phyloP scores from a whole-genome alignment of 2,329 filamentous ascomycete genomes.

The Camillea tinctor region DNA sequence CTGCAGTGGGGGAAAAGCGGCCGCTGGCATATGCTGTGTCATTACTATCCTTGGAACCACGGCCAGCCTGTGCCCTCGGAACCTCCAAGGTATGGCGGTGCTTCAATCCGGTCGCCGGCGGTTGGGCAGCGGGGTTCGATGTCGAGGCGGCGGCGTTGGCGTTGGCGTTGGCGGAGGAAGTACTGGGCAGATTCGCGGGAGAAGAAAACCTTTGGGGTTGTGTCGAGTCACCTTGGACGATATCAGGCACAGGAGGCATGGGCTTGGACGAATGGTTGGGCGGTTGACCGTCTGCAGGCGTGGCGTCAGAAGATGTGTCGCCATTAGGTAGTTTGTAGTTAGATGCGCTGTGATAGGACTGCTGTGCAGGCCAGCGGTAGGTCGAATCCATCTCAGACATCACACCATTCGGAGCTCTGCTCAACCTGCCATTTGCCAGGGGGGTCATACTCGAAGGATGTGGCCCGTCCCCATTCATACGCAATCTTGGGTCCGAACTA shows the following conservation, averaged over 20 bases:
- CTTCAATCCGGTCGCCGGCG: constrained; percentile 60
- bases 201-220: constrained; percentile 61
- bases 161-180: no score
- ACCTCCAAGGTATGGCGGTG: constrained; percentile 90
- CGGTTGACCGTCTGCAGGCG: constrained; percentile 19
- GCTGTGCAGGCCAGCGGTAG: constrained; percentile 25
- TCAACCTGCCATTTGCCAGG: constrained; percentile 54
- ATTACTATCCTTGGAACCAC: constrained; percentile 70
- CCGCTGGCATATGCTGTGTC: constrained; percentile 70
- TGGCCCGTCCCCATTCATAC: constrained; percentile 42
- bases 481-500: constrained; percentile 45
- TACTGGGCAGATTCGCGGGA: constrained; percentile 54
- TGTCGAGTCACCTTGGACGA: constrained; percentile 23
- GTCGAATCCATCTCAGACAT: constrained; percentile 33
- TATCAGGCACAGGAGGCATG: constrained; percentile 27
- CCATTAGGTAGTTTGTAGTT: constrained; percentile 31
- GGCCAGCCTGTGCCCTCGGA: constrained; percentile 64
- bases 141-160: constrained; percentile 27
- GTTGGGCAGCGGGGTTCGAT: constrained; percentile 47
- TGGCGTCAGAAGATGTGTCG: constrained; percentile 21
- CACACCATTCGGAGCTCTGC: constrained; percentile 33
- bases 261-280: constrained; percentile 21
- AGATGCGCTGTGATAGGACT: constrained; percentile 30
- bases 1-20: constrained; percentile 70
- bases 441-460: constrained; percentile 58